phyloP scores from a whole-genome alignment of 192 early-diverging fungal genomes.

The Backusella sp. region DNA sequence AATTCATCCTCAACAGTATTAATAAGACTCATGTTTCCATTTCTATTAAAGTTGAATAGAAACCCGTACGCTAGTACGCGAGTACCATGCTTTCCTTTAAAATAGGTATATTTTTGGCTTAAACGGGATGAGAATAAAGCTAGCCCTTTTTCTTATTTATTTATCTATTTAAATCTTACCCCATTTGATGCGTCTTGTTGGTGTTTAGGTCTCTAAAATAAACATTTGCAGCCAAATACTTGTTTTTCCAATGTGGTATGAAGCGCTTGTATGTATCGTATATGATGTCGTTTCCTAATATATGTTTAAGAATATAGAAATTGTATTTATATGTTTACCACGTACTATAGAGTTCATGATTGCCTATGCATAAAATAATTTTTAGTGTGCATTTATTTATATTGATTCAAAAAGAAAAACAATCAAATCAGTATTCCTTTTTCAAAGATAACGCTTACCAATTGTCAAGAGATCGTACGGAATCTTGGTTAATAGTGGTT shows the following conservation, averaged over 20 bases:
- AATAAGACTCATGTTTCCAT: constrained; percentile 35
- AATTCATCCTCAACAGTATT: constrained; percentile 44
- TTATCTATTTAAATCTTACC: constrained; percentile 6
- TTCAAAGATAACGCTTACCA: constrained; percentile 2
- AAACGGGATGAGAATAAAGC: background rate
- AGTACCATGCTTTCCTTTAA: constrained; percentile 38
- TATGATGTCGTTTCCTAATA: constrained; percentile 29
- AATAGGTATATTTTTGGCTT: constrained; percentile 31
- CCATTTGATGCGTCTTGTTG: constrained; percentile 47
- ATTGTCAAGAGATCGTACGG: constrained; percentile 43
- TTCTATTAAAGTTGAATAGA: constrained; percentile 43
- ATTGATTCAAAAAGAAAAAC: background rate
- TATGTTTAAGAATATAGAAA: background rate
- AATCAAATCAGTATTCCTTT: background rate
- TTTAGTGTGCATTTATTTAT: too few relatives aligned
- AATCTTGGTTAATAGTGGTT: constrained; percentile 36
- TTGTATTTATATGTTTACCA: background rate
- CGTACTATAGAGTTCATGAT: constrained; percentile 38
- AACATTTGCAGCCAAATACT: constrained; percentile 34
- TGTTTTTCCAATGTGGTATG: constrained; percentile 32
- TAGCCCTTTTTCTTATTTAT: background rate
- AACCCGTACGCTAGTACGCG: constrained; percentile 56
- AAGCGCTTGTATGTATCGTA: constrained; percentile 22
- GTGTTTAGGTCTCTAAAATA: constrained; percentile 31
- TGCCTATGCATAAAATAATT: constrained; percentile 21